Evolutionary conservation across 2,329 filamentous ascomycete genomes (phyloP), one percentile per base, ranked within the genome.

Genomic region (Cercospora zeae-maydis): DNA sequence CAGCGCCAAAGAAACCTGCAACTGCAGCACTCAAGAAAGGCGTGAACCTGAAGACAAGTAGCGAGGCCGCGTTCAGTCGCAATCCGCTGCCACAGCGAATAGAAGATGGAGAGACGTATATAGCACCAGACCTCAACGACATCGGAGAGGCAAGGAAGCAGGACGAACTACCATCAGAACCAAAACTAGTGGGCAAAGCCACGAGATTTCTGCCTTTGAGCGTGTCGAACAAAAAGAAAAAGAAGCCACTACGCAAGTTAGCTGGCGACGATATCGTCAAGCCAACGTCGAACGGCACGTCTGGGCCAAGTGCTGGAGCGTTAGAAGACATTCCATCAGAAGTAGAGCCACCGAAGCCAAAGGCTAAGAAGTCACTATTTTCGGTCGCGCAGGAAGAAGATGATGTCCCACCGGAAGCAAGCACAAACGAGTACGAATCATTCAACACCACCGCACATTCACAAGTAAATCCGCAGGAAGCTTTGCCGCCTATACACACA

Each of bases 131-230:
- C 13, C 24, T 54, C 39, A 58, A 42, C 19, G 54, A 36, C 1
- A 11, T 47, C 16, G 42, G 53, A 24, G 51, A 57, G 27, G 55
- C 21, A 68, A 74, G 21, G 1, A 70, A 86, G 19, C 31, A 63
- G 21, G 57, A 56, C 10, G 63, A 64, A 7, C 49, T 61, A 1
- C 27, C 83, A 21, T 37, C 83, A n/a, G 81, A 88, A 62, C 83
- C 89, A 14, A 88, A 90, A 77, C 77, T 90, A 13, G 84, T 88
- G 1, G 90, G 90, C 19, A 95, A 93, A 70, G 86, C 92, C 11
- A 85, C 93, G 76, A 90, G 92, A 86, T 97, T 98, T 76, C 90
- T 88, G 73, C 93, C 93, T 3, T 80, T 97, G 37, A 96, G 93
- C 0, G 92, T 97, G 13, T 86, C 88, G 14, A 84, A 91, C 65